Evolutionary conservation across 257 asterid genomes (phyloP), one percentile per base, ranked within the genome.

Genomic region (Osmanthus fragrans): DNA sequence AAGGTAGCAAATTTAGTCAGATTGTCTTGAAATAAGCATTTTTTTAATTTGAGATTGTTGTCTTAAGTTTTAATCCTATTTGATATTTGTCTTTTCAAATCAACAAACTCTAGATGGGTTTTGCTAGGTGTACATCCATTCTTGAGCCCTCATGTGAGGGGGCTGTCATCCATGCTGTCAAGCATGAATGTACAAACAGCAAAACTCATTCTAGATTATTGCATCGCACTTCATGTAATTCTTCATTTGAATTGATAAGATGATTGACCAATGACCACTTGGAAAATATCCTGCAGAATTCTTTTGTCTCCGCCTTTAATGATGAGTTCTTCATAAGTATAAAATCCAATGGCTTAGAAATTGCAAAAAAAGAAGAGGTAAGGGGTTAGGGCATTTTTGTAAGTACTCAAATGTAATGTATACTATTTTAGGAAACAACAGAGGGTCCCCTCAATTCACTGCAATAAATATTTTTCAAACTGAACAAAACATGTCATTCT

Each of bases 381-480:
- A 70, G 29, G 78, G 51, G 76, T 68, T 77, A 79, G 80, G 86
- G 88, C 64, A 9, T 79, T 79, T 80, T 73, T 72, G 86, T 73
- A 80, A 85, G 83, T 70, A 83, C 80, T 49, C 32, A 66, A 80
- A 58, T 75, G 71, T 60, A 77, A 33, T 8, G 70, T 10, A 36
- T 75, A 72, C 87, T 70, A 68, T 69, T 68, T 74, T n/a, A 69
- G 88, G 89, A 85, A 90, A 78, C 68, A 85, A 80, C 70, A 40
- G 77, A 40, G 82, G 86, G 80, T 73, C 40, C 25, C 34, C 40
- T 73, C 74, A 77, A 78, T 86, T 82, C 64, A 76, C 37, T 82
- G 83, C 29, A 80, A 85, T 77, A 84, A 77, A 29, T 56, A n/a
- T 79, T 84, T 29, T 82, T 58, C 71, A 76, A 73, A 83, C 51